phyloP scores from a whole-genome alignment of 768 basidiomycete genomes.

The Lentinula aciculospora region DNA sequence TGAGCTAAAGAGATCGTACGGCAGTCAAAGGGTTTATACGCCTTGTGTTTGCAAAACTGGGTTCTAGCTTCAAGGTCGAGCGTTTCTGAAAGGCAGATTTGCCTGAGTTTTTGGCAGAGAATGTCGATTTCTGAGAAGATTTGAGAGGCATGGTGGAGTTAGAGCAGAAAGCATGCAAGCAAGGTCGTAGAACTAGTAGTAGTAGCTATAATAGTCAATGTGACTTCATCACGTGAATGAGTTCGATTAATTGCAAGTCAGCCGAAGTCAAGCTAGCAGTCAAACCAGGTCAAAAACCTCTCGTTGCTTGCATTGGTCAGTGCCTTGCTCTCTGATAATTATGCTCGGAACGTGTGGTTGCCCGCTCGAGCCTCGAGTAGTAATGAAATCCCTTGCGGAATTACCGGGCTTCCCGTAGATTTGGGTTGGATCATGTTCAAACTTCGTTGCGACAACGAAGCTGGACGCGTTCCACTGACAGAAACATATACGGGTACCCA shows the following conservation, averaged over 20 bases:
- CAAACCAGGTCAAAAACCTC: too few species aligned
- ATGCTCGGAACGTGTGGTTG: not conserved
- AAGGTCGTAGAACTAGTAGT: too few species aligned
- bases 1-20: conserved; percentile 7
- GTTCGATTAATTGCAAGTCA: too few species aligned
- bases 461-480: too few species aligned
- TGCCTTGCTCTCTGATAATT: too few species aligned
- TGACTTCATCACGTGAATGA: too few species aligned
- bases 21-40: conserved; percentile 20
- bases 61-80: conserved; percentile 2
- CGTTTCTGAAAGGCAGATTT: not conserved
- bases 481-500: not conserved
- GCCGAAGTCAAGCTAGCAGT: too few species aligned
- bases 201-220: not conserved
- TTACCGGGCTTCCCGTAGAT: not conserved
- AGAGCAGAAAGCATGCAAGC: not conserved
- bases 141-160: not conserved
- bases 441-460: too few species aligned
- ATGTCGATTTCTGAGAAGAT: not conserved
- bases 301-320: too few species aligned
- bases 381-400: not conserved
- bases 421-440: not conserved
- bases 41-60: not conserved
- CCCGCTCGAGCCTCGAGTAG: too few species aligned
- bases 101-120: not conserved